Evolutionary conservation across 1,139 yeast species (phyloP).

Genomic region (Hyphopichia burtonii): DNA sequence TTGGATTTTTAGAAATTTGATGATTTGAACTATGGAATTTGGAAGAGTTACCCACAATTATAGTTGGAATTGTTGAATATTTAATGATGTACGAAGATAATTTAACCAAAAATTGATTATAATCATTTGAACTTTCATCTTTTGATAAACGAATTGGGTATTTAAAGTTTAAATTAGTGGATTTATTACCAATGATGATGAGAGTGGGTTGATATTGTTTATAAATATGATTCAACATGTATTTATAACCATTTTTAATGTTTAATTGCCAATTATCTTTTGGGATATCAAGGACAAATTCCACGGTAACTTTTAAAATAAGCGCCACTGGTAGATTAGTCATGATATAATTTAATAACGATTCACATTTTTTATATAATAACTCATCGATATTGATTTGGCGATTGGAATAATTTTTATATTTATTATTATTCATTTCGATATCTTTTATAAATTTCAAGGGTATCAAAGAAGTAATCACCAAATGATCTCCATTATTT

Average conservation of each 20-base stretch:
- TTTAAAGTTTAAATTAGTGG: slow-evolving; percentile 43
- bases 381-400: slow-evolving; percentile 21
- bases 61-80: slow-evolving; percentile 42
- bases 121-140: neutral
- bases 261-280: slow-evolving; percentile 8
- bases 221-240: slow-evolving; percentile 36
- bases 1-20: neutral
- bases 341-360: slow-evolving; percentile 40
- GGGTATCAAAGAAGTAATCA: slow-evolving; percentile 41
- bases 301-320: slow-evolving; percentile 52
- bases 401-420: slow-evolving; percentile 11
- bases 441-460: slow-evolving; percentile 19
- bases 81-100: slow-evolving; percentile 40
- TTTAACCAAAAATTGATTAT: slow-evolving; percentile 28
- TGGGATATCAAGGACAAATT: slow-evolving; percentile 40
- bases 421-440: slow-evolving; percentile 3
- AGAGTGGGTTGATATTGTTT: slow-evolving; percentile 44
- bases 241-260: slow-evolving; percentile 25
- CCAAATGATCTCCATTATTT: slow-evolving; percentile 39
- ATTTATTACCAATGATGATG: slow-evolving; percentile 39
- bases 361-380: slow-evolving; percentile 39
- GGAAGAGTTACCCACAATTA: slow-evolving; percentile 34
- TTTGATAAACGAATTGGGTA: slow-evolving; percentile 35
- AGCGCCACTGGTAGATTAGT: slow-evolving; percentile 24
- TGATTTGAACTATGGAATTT: neutral